Percentiles rank a stretch among this genome's conserved stretches.
Evolutionary conservation across 768 basidiomycete genomes (phyloP).

Genomic region (Panaeolus cyanescens): DNA sequence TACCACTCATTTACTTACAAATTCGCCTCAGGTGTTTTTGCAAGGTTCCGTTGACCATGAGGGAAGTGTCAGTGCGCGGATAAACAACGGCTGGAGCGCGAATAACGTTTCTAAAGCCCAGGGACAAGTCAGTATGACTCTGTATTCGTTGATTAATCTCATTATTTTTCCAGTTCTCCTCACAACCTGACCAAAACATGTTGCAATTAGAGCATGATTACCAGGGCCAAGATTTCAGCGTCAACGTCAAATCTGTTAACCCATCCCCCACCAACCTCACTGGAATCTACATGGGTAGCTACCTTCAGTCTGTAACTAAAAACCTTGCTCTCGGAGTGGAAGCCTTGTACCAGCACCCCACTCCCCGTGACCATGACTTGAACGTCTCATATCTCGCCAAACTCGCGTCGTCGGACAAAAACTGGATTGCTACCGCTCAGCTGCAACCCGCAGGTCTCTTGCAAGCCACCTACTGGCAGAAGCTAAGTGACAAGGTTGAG

Average conservation of each 20-base stretch:
- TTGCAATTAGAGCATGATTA: constrained; percentile 94
- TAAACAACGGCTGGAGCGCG: constrained; percentile 88
- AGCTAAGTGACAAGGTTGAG: constrained; percentile 92
- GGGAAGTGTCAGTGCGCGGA: constrained; percentile 83
- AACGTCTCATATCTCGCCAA: constrained; percentile 81
- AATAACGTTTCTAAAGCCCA: constrained; percentile 83
- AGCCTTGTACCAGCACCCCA: constrained; percentile 77
- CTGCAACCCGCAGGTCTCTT: constrained; percentile 80
- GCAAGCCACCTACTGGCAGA: constrained; percentile 96
- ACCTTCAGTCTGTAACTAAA: constrained; percentile 91
- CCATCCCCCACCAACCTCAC: constrained; percentile 85
- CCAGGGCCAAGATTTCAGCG: constrained; percentile 81
- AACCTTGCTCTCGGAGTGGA: constrained; percentile 89
- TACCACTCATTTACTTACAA: constrained; percentile 20
- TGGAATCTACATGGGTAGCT: constrained; percentile 90
- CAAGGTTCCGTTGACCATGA: constrained; percentile 96
- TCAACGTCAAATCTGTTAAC: constrained; percentile 89
- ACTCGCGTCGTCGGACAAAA: constrained; percentile 67
- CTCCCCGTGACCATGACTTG: constrained; percentile 69
- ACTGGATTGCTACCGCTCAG: constrained; percentile 94
- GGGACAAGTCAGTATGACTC: constrained; percentile 63
- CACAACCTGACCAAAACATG: constrained; percentile 83
- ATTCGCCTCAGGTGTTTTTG: constrained; percentile 68
- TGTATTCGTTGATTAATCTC: not conserved
- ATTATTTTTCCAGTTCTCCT: constrained; percentile 60